These are phyloP conservation scores for Pythium periplocum DNA, from an alignment of 352 stramenopile species.

Conservation along the genomic window DNA sequence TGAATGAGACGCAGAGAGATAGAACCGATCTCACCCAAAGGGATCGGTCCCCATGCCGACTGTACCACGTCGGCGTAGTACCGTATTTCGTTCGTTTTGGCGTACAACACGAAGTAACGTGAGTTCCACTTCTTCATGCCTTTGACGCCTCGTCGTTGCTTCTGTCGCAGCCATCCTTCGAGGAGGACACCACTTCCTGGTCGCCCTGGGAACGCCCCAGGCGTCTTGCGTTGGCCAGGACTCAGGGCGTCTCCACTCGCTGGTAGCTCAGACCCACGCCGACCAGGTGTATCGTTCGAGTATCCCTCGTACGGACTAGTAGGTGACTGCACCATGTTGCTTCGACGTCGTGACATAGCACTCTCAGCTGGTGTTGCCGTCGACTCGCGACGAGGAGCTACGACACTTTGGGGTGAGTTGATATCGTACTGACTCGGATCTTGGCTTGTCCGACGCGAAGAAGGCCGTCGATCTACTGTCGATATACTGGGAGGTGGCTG, in stretches of 20 bases:
- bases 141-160: slow-evolving; percentile 72
- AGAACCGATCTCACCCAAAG: slow-evolving; percentile 67
- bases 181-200: slow-evolving; percentile 67
- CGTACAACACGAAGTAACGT: slow-evolving; percentile 78
- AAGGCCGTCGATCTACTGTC: too few species aligned
- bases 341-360: slow-evolving; percentile 5
- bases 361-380: not conserved
- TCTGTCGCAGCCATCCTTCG: slow-evolving; percentile 78
- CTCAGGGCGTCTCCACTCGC: slow-evolving; percentile 23
- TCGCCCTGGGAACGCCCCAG: slow-evolving; percentile 38
- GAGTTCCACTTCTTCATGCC: slow-evolving; percentile 84
- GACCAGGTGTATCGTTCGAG: not conserved
- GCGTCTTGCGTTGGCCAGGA: slow-evolving; percentile 45
- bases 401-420: slow-evolving; percentile 9
- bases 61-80: slow-evolving; percentile 80
- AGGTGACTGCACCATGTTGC: slow-evolving; percentile 14
- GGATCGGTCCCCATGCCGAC: slow-evolving; percentile 72
- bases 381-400: not conserved
- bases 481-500: too few species aligned
- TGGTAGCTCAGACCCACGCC: slow-evolving; percentile 21
- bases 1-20: slow-evolving; percentile 82
- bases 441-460: too few species aligned
- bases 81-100: slow-evolving; percentile 63
- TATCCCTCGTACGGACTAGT: not conserved
- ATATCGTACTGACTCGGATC: slow-evolving; percentile 2